These are phyloP conservation scores for Monsonia emarginata DNA, from an alignment of 441 rosid species.

Conservation along the genomic window DNA sequence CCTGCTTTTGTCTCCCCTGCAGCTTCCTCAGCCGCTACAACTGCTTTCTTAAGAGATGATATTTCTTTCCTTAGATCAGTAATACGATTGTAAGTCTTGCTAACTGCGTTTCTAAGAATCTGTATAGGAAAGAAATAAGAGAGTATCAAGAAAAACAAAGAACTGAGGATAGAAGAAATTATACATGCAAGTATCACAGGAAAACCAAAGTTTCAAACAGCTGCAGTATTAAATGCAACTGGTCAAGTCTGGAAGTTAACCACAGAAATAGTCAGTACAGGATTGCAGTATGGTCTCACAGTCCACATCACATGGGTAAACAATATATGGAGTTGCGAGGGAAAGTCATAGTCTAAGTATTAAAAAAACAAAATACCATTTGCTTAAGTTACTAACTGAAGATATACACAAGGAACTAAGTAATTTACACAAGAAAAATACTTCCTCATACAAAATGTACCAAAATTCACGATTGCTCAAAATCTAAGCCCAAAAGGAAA, in stretches of 20 bases:
- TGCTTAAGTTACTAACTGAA: too few relatives aligned
- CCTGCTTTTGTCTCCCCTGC: slow-evolving; percentile 61
- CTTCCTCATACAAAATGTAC: too few relatives aligned
- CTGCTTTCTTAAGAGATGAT: slow-evolving; percentile 49
- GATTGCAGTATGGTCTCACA: neutral
- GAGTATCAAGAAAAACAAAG: slow-evolving; percentile 6
- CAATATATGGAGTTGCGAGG: too few relatives aligned
- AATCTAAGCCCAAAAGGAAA: too few relatives aligned
- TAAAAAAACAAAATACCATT: too few relatives aligned
- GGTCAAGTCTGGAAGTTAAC: too few relatives aligned
- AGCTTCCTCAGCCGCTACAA: slow-evolving; percentile 61
- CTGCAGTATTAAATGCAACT: too few relatives aligned
- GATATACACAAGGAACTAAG: too few relatives aligned
- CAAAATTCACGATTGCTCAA: too few relatives aligned
- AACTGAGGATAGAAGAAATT: neutral
- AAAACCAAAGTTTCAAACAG: neutral
- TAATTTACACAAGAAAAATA: too few relatives aligned
- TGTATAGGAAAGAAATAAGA: slow-evolving; percentile 22
- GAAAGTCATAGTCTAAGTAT: too few relatives aligned
- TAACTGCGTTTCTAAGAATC: slow-evolving; percentile 87
- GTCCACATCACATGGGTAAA: too few relatives aligned
- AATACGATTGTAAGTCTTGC: slow-evolving; percentile 82
- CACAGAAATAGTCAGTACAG: neutral
- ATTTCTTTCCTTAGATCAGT: slow-evolving; percentile 89
- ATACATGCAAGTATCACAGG: neutral